Conservation (phyloP, 805 yeast species). For the Metschnikowia kofuensis region DNA sequence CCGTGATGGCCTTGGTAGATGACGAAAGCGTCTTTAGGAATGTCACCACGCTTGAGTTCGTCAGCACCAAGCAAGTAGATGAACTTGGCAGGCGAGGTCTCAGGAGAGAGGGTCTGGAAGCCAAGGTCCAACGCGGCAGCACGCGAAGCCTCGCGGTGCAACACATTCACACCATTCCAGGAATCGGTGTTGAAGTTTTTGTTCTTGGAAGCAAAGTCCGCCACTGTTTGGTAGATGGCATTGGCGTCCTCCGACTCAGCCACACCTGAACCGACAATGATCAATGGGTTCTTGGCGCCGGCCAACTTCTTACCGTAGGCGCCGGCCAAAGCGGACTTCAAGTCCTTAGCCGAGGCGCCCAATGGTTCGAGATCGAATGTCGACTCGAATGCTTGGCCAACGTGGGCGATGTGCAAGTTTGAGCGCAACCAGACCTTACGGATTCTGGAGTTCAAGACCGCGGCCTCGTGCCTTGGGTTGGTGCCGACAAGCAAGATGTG, state of each 20-base stretch:
- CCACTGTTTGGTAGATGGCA: conserved; percentile 57
- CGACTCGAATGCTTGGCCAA: conserved; percentile 76
- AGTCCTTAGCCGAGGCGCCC: conserved; percentile 58
- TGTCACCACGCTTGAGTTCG: conserved; percentile 63
- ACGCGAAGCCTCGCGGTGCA: conserved; percentile 86
- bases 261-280: conserved; percentile 79
- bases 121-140: conserved; percentile 86
- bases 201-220: conserved; percentile 56
- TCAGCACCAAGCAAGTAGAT: conserved; percentile 83
- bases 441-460: conserved; percentile 79
- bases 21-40: conserved; percentile 83
- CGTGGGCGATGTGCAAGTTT: conserved; percentile 62
- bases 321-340: conserved; percentile 61
- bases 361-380: conserved; percentile 65
- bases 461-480: conserved; percentile 88
- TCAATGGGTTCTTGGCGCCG: conserved; percentile 68
- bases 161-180: conserved; percentile 80
- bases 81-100: conserved; percentile 53
- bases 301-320: conserved; percentile 65
- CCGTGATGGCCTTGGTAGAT: conserved; percentile 93
- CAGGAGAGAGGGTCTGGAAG: conserved; percentile 53
- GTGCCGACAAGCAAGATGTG: conserved; percentile 78
- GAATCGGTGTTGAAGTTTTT: conserved; percentile 59
- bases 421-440: conserved; percentile 77
- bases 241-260: conserved; percentile 63